Conservation (phyloP, 1,139 yeast genomes). For the Hyphopichia pseudoburtonii region DNA sequence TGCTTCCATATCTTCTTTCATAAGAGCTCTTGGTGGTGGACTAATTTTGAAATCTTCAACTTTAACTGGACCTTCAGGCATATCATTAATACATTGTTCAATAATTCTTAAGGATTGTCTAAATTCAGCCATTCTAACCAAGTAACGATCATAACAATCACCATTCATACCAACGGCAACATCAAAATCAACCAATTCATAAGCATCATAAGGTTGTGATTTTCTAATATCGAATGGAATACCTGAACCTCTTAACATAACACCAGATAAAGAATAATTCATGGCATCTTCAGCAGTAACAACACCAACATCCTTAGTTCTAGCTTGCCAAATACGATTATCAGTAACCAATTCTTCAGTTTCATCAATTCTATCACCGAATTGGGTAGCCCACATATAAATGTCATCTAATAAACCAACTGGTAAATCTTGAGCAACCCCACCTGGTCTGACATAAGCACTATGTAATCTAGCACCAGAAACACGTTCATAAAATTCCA, state of each 20-base stretch:
- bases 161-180: constrained; percentile 85
- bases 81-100: constrained; percentile 85
- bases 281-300: constrained; percentile 87
- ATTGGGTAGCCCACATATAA: constrained; percentile 96
- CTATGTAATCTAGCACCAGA: constrained; percentile 89
- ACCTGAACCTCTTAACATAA: constrained; percentile 90
- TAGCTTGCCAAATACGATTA: constrained; percentile 90
- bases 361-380: constrained; percentile 90
- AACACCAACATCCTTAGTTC: constrained; percentile 79
- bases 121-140: constrained; percentile 87
- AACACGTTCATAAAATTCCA: constrained; percentile 92
- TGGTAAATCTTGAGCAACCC: constrained; percentile 87
- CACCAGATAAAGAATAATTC: constrained; percentile 79
- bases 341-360: constrained; percentile 87
- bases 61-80: constrained; percentile 92
- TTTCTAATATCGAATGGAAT: constrained; percentile 85
- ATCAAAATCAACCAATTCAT: constrained; percentile 82
- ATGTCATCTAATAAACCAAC: constrained; percentile 85
- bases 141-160: constrained; percentile 89
- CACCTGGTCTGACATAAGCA: constrained; percentile 90
- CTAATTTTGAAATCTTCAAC: constrained; percentile 86
- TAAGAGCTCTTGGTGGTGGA: constrained; percentile 77
- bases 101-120: constrained; percentile 88
- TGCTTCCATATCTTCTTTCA: constrained; percentile 95
- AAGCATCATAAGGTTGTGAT: constrained; percentile 89